Evolutionary conservation across 768 basidiomycete genomes (phyloP).

Genomic region (Tephrocybe sp.): DNA sequence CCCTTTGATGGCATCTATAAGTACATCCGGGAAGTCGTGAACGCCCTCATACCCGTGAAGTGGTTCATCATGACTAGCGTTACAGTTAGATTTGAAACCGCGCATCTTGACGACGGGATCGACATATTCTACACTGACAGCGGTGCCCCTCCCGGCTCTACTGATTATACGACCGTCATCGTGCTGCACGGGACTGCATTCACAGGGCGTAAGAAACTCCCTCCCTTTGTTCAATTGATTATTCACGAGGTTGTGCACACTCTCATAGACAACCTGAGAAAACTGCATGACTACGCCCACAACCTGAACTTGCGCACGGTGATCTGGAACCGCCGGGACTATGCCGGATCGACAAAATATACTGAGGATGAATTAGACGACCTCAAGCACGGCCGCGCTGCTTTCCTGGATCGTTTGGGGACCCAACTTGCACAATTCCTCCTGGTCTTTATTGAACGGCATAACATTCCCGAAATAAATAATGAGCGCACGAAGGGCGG

Average conservation of each 20-base stretch:
- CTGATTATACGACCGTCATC: conserved; percentile 35
- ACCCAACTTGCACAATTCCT: conserved; percentile 28
- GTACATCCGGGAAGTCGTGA: too few relatives aligned
- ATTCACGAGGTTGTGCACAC: background rate
- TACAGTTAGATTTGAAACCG: conserved; percentile 6
- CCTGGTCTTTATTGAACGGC: conserved; percentile 22
- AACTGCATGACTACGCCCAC: conserved; percentile 21
- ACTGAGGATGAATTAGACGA: conserved; percentile 30
- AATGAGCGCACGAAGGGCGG: conserved; percentile 30
- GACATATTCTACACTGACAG: conserved; percentile 33
- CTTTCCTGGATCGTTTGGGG: conserved; percentile 26
- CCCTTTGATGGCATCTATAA: too few relatives aligned
- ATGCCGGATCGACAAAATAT: conserved; percentile 31
- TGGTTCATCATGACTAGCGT: too few relatives aligned
- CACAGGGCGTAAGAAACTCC: conserved; percentile 27
- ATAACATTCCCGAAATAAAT: conserved; percentile 24
- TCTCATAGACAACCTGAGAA: conserved; percentile 15
- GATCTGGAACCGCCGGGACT: conserved; percentile 30
- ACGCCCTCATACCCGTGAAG: too few relatives aligned
- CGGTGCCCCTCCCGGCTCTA: conserved; percentile 26
- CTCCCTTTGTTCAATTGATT: background rate
- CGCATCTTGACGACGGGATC: conserved; percentile 18
- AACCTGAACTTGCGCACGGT: conserved; percentile 28
- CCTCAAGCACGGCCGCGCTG: conserved; percentile 21
- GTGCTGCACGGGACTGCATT: conserved; percentile 34